Percentiles rank a stretch among this genome's conserved stretches.
phyloP scores from a whole-genome alignment of 257 asterid genomes.

The Plantago elongata region DNA sequence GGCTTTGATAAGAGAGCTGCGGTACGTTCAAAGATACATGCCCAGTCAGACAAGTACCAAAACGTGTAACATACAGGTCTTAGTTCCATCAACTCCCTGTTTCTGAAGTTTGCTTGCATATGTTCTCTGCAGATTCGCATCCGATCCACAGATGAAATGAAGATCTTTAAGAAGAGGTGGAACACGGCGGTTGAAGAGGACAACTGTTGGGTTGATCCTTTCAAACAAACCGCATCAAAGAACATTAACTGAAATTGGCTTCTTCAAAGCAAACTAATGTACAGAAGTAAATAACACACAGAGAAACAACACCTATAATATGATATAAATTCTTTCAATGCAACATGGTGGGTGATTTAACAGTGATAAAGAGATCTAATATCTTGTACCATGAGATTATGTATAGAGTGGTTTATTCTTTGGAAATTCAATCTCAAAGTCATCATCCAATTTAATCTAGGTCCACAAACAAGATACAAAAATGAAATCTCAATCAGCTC shows the following conservation, averaged over 20 bases:
- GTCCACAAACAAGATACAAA: too few species aligned
- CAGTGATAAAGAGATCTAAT: too few species aligned
- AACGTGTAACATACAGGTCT: background rate
- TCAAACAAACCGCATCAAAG: slow-evolving; percentile 11
- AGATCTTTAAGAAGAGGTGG: slow-evolving; percentile 57
- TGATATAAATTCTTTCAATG: too few species aligned
- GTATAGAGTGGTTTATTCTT: too few species aligned
- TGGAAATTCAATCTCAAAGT: too few species aligned
- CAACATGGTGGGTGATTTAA: too few species aligned
- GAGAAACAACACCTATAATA: too few species aligned
- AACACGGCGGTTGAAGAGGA: slow-evolving; percentile 50
- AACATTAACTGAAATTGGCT: slow-evolving; percentile 8
- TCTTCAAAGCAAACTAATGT: background rate
- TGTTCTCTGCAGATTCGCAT: slow-evolving; percentile 42
- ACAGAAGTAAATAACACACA: background rate
- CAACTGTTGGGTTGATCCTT: slow-evolving; percentile 74
- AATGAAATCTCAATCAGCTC: too few species aligned
- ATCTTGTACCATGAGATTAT: too few species aligned
- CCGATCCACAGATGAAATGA: slow-evolving; percentile 63
- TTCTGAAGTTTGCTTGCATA: background rate
- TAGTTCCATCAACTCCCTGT: background rate
- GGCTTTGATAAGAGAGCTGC: slow-evolving; percentile 42
- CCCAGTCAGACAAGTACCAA: background rate
- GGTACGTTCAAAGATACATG: slow-evolving; percentile 35
- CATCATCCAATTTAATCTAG: too few species aligned